phyloP scores from a whole-genome alignment of 345 rosid genomes.

The Euphorbia peplus region DNA sequence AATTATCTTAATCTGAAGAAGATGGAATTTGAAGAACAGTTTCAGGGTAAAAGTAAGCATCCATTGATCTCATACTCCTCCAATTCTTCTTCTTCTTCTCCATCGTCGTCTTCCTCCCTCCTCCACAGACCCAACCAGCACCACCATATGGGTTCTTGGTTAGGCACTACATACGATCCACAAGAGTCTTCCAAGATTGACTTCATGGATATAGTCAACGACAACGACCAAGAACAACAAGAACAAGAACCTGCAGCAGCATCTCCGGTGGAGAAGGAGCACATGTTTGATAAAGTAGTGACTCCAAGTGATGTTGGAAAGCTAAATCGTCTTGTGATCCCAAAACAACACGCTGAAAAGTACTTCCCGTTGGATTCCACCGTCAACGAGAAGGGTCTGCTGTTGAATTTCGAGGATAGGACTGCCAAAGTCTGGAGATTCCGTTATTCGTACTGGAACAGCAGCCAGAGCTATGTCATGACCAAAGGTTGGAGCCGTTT shows the following conservation, averaged over 20 bases:
- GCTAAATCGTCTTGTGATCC: conserved; percentile 57
- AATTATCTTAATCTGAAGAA: too few species aligned
- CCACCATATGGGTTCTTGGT: conserved; percentile 34
- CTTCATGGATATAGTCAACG: conserved; percentile 16
- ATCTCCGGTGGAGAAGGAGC: conserved; percentile 38
- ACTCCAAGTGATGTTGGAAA: conserved; percentile 72
- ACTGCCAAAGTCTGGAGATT: conserved; percentile 78
- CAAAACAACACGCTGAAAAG: conserved; percentile 74
- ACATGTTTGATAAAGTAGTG: conserved; percentile 57
- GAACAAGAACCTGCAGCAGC: conserved; percentile 20
- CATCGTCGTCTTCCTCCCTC: conserved; percentile 14
- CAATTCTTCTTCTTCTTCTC: conserved; percentile 25
- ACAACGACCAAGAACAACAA: neutral
- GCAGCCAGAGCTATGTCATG: conserved; percentile 97
- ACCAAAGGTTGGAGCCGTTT: conserved; percentile 97
- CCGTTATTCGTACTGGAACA: conserved; percentile 90
- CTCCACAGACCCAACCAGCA: neutral
- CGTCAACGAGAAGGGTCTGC: conserved; percentile 69
- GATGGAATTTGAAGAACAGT: conserved; percentile 30
- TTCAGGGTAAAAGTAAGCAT: conserved; percentile 26
- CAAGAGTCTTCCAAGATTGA: conserved; percentile 8
- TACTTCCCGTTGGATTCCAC: conserved; percentile 79
- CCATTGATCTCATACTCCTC: conserved; percentile 30
- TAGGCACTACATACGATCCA: conserved; percentile 24
- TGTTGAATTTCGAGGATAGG: conserved; percentile 80